Percentiles rank a stretch among this genome's conserved stretches.
Evolutionary conservation across 2,329 filamentous ascomycete genomes (phyloP).

Genomic region (Microdochium bolleyi): DNA sequence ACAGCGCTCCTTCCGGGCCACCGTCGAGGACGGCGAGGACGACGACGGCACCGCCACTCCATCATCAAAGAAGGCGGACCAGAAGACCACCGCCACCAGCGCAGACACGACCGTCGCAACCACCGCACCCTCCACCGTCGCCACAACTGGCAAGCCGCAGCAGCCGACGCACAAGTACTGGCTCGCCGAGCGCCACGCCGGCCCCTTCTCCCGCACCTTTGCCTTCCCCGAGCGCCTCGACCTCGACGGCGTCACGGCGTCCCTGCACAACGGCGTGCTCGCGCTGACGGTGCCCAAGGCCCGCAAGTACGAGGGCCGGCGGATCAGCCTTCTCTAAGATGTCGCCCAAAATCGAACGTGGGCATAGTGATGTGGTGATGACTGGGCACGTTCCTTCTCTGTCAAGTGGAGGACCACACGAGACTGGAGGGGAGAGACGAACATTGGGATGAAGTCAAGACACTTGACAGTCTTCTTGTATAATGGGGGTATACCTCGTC

Average conservation of each 20-base stretch:
- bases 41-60: constrained; percentile 5
- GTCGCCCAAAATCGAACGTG: too few species aligned
- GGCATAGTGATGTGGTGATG: background rate
- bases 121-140: background rate
- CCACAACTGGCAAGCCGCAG: constrained; percentile 7
- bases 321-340: constrained; percentile 44
- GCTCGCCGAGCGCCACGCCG: constrained; percentile 58
- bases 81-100: constrained; percentile 2
- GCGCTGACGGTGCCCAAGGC: constrained; percentile 59
- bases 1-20: constrained; percentile 44
- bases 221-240: constrained; percentile 59
- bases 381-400: too few species aligned
- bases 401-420: too few species aligned
- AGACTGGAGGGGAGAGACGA: too few species aligned
- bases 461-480: too few species aligned
- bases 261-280: constrained; percentile 58
- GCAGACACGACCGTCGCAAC: background rate
- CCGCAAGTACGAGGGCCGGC: constrained; percentile 47
- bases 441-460: too few species aligned
- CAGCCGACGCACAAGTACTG: constrained; percentile 53
- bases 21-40: constrained; percentile 54
- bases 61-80: constrained; percentile 1
- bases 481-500: too few species aligned
- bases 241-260: constrained; percentile 52
- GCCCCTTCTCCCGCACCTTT: constrained; percentile 62